Percentiles rank a stretch among this genome's conserved stretches.
Conservation (phyloP, 2,329 filamentous ascomycete species). For the Sporothrix luriei region DNA sequence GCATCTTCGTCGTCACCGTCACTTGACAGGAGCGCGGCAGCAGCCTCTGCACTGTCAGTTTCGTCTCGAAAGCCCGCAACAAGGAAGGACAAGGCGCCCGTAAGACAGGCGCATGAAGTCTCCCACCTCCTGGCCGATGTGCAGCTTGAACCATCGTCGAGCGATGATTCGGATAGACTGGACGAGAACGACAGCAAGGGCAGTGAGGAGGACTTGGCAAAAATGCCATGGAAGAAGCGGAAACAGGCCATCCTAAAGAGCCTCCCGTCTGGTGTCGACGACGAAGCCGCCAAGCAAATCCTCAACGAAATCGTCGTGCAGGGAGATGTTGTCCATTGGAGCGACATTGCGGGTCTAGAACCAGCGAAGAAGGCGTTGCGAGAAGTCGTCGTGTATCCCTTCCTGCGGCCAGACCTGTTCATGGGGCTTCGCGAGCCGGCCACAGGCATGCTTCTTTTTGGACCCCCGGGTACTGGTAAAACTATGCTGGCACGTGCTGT, state of each 20-base stretch:
- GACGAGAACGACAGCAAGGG: constrained; percentile 30
- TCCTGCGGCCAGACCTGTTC: constrained; percentile 91
- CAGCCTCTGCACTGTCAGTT: background rate
- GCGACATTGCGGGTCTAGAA: constrained; percentile 87
- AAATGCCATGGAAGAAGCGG: constrained; percentile 58
- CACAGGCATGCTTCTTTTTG: constrained; percentile 92
- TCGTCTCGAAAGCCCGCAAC: constrained; percentile 8
- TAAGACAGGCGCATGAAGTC: constrained; percentile 25
- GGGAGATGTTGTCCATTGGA: constrained; percentile 93
- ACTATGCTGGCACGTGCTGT: constrained; percentile 96
- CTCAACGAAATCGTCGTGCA: constrained; percentile 94
- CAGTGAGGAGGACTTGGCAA: constrained; percentile 17
- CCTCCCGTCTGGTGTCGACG: constrained; percentile 79
- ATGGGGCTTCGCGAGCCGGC: constrained; percentile 93
- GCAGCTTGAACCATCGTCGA: constrained; percentile 33
- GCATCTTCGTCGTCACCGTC: constrained; percentile 14
- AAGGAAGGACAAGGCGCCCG: constrained; percentile 26
- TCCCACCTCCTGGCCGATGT: constrained; percentile 34
- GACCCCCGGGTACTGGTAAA: constrained; percentile 96
- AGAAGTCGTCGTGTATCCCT: constrained; percentile 96
- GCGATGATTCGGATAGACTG: constrained; percentile 33
- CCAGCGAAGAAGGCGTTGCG: constrained; percentile 88
- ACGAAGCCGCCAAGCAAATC: constrained; percentile 82
- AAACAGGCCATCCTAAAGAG: constrained; percentile 71
- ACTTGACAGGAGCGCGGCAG: constrained; percentile 14